phyloP scores from a whole-genome alignment of 495 filamentous ascomycete species.

The Penicillium coprophilum region DNA sequence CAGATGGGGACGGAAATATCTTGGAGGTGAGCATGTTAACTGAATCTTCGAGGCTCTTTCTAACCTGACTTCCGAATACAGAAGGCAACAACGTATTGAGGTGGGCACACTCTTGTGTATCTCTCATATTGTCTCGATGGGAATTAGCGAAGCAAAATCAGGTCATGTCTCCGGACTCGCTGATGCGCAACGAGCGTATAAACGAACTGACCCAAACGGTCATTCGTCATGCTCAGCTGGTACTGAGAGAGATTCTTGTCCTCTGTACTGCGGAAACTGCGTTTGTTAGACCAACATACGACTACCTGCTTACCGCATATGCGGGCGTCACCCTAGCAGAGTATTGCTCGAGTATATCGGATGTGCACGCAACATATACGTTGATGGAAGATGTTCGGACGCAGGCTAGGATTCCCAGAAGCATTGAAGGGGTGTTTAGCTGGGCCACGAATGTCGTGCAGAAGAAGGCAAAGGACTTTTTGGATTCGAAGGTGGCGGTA shows the following conservation, averaged over 20 bases:
- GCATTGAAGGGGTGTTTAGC: constrained; percentile 10
- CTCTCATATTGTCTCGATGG: constrained; percentile 11
- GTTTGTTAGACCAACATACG: constrained; percentile 10
- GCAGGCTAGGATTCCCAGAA: constrained; percentile 7
- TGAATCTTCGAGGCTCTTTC: accelerated
- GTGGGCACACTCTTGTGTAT: constrained; percentile 8
- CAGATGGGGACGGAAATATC: constrained; percentile 3
- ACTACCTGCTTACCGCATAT: constrained; percentile 11
- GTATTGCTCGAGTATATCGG: constrained; percentile 5
- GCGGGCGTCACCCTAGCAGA: constrained; percentile 12
- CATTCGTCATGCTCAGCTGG: constrained; percentile 7
- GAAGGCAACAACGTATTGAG: constrained; percentile 1
- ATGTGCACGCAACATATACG: constrained; percentile 13
- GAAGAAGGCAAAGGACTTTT: constrained; percentile 5
- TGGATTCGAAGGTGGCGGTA: constrained; percentile 8
- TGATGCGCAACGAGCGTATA: background rate
- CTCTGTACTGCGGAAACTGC: constrained; percentile 2
- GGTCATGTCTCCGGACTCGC: background rate
- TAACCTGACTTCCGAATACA: background rate
- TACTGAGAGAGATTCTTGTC: constrained; percentile 7
- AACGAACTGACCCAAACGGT: constrained; percentile 2
- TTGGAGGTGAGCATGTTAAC: background rate
- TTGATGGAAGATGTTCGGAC: constrained; percentile 14
- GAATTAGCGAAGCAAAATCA: constrained; percentile 11
- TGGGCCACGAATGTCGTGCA: constrained; percentile 13